phyloP scores from a whole-genome alignment of 495 filamentous ascomycete genomes.

The Hypoxylon lienhwacheense region DNA sequence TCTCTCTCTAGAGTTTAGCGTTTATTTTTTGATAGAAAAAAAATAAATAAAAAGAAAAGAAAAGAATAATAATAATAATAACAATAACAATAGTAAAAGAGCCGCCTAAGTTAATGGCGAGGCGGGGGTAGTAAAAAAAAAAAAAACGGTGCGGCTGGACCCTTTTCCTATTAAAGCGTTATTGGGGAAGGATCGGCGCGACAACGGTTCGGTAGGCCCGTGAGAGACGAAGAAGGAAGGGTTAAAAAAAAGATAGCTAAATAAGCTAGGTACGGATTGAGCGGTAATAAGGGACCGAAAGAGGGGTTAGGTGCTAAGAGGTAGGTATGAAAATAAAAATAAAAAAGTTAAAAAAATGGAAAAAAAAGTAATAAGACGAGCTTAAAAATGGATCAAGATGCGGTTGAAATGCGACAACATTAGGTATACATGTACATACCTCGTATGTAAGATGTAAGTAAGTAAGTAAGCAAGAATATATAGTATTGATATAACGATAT shows the following conservation, averaged over 20 bases:
- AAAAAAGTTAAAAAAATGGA: no score
- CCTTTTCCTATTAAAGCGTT: slow-evolving; percentile 25
- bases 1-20: no score
- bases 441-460: no score
- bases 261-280: slow-evolving; percentile 23
- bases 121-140: slow-evolving; percentile 24
- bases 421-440: slow-evolving; percentile 12
- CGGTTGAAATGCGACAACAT: slow-evolving; percentile 28
- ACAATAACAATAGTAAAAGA: no score
- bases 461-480: slow-evolving; percentile 2
- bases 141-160: slow-evolving; percentile 35
- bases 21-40: slow-evolving; percentile 12
- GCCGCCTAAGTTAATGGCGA: slow-evolving; percentile 25
- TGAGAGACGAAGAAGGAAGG: slow-evolving; percentile 15
- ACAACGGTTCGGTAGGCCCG: slow-evolving; percentile 27
- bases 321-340: slow-evolving; percentile 1
- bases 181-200: slow-evolving; percentile 32
- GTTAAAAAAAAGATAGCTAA: slow-evolving; percentile 16
- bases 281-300: slow-evolving; percentile 32
- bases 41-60: slow-evolving; percentile 20
- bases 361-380: slow-evolving; percentile 10
- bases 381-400: neutral
- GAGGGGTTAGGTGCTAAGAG: slow-evolving; percentile 35
- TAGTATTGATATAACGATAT: neutral
- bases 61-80: no score